Conservation (phyloP, 805 yeast genomes). For the Metschnikowia drakensbergensis region DNA sequence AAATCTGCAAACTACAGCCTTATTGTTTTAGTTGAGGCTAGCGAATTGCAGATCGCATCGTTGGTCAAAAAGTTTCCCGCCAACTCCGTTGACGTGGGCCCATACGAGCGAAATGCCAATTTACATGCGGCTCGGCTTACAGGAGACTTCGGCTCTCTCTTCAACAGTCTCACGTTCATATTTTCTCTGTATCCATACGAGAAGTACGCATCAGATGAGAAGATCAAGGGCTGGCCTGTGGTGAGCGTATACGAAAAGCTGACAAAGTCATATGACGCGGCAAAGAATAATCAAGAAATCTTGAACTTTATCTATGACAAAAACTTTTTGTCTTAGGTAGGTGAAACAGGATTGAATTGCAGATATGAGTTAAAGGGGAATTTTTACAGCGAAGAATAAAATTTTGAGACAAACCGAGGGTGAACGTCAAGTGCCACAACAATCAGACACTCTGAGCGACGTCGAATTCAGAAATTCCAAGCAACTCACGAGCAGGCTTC, state of each 20-base stretch:
- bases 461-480: no score
- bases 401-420: no score
- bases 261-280: conserved; percentile 1
- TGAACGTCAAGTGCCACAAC: no score
- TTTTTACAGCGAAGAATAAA: no score
- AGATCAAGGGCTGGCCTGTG: conserved; percentile 10
- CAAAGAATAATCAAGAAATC: conserved; percentile 4
- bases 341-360: no score
- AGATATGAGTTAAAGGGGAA: no score
- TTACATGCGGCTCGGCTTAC: conserved; percentile 9
- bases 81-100: conserved; percentile 7
- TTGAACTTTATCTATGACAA: conserved; percentile 8
- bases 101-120: conserved; percentile 8
- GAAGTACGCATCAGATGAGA: conserved; percentile 9
- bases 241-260: conserved; percentile 12
- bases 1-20: conserved; percentile 29
- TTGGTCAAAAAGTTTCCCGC: conserved; percentile 4
- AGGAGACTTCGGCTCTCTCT: conserved; percentile 14
- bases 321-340: background rate
- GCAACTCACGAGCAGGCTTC: no score
- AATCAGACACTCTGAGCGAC: no score
- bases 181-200: conserved; percentile 4
- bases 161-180: conserved; percentile 10
- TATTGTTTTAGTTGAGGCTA: conserved; percentile 12
- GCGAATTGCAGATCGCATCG: conserved; percentile 4